Evolutionary conservation across 192 early-diverging fungal species (phyloP), one percentile per base, ranked within the genome.

Genomic region (Coemansia sp.): DNA sequence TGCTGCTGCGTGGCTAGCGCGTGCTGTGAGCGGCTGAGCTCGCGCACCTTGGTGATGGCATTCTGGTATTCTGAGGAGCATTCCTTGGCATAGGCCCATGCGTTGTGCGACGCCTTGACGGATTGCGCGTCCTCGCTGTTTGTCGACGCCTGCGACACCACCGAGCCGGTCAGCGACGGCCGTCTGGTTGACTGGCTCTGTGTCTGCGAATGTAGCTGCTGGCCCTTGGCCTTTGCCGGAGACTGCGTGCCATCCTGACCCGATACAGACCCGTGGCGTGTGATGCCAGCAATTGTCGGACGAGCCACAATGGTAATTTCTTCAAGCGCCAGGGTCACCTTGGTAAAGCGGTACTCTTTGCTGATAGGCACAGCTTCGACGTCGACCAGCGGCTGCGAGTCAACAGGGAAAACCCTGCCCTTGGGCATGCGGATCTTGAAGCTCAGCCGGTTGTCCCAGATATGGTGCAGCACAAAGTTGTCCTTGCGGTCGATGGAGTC

Each of bases 281-380:
- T 59, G 38, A 17, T 15, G 5, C 66, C 62, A 6, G 55, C 67
- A 20, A 53, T 51, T 33, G 70, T 66, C 18, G 79, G 79, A 2
- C 71, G 67, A 0, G 79, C 79, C 43, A 82, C 66, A 20, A 82
- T 76, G 15, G 74, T 48, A n/a, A 82, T 76, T 28, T 82, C 74
- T 66, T 82, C 79, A 22, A 82, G n/a, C 9, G 55, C n/a, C 17
- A 76, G 57, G 15, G 39, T 61, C 9, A 76, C 20, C 32, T 39
- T 45, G 0, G 67, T 73, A 51, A 68, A 72, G 17, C 70, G 61
- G 33, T 64, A 64, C 18, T 71, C 68, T 18, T 67, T 61, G 34
- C 37, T 71, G 5, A 68, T 58, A 1, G 79, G 79, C 67, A 82
- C 66, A 2, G 74, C 70, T 36, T 76, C 74, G 11, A 82, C 32